phyloP scores from a whole-genome alignment of 176 grass and related monocot species.

The Phragmites australis region DNA sequence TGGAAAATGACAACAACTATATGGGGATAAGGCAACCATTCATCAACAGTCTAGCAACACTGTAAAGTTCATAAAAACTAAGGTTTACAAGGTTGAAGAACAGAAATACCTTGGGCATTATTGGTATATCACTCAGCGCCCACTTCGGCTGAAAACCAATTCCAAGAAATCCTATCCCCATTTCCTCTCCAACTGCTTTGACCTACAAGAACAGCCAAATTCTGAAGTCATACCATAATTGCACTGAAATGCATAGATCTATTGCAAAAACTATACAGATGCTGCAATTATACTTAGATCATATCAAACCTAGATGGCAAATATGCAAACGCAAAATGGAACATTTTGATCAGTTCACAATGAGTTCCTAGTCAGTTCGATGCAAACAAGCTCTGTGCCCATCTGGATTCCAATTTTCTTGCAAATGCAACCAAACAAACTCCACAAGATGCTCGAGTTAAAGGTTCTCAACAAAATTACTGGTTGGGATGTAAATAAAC shows the following conservation, averaged over 20 bases:
- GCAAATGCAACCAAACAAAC: constrained; percentile 9
- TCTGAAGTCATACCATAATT: background rate
- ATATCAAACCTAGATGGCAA: background rate
- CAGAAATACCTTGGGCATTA: constrained; percentile 88
- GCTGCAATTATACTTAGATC: background rate
- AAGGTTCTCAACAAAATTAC: background rate
- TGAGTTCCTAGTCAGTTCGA: background rate
- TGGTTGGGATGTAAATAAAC: background rate
- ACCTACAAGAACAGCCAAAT: constrained; percentile 57
- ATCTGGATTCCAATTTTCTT: background rate
- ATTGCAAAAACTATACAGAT: background rate
- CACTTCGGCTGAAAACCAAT: constrained; percentile 97
- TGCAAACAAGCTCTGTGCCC: background rate
- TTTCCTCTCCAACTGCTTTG: constrained; percentile 93
- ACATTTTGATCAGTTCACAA: background rate
- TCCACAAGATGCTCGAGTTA: background rate
- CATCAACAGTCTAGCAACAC: constrained; percentile 10
- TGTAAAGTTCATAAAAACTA: background rate
- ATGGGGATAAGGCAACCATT: too few relatives aligned
- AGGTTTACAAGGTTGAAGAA: constrained; percentile 18
- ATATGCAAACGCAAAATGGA: background rate
- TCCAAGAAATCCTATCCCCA: constrained; percentile 94
- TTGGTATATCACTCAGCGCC: constrained; percentile 73
- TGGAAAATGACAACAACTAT: background rate
- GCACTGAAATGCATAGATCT: background rate